phyloP scores from a whole-genome alignment of 768 basidiomycete genomes.

The Panaeolus cyanescens region DNA sequence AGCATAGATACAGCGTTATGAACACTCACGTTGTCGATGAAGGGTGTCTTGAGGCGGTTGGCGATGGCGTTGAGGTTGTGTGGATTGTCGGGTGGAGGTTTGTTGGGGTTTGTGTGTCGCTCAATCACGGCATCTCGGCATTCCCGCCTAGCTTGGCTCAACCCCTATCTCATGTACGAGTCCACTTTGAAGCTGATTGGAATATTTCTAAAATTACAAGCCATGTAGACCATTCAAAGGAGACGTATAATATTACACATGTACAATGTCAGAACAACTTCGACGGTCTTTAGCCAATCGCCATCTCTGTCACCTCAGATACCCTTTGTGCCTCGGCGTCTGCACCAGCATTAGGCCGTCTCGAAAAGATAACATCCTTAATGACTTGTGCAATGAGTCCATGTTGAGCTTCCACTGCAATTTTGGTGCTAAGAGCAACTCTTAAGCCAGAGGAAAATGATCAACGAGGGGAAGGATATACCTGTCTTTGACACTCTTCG shows the following conservation, averaged over 20 bases:
- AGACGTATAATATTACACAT: too few species aligned
- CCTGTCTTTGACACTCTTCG: conserved; percentile 93
- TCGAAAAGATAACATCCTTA: conserved; percentile 90
- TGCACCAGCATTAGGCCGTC: conserved; percentile 37
- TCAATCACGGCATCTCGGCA: conserved; percentile 13
- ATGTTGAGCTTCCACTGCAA: conserved; percentile 90
- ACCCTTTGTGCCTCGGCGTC: conserved; percentile 27
- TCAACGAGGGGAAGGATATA: conserved; percentile 28
- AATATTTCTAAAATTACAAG: background rate
- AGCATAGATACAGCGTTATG: conserved; percentile 6
- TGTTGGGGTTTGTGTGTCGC: conserved; percentile 19
- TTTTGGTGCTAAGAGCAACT: conserved; percentile 64
- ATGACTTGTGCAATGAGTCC: conserved; percentile 92
- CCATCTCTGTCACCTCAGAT: conserved; percentile 46
- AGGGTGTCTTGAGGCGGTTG: conserved; percentile 35
- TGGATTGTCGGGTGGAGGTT: conserved; percentile 9
- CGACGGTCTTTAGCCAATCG: conserved; percentile 41
- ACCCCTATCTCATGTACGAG: background rate
- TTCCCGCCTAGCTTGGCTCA: background rate
- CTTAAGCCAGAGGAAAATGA: background rate
- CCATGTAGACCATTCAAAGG: too few species aligned
- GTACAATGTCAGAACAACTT: conserved; percentile 5
- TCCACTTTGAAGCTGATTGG: too few species aligned
- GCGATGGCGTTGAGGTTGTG: conserved; percentile 16
- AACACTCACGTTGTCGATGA: conserved; percentile 36